Evolutionary conservation across 208 protist species (phyloP).

Genomic region (Trypanosoma scelopori): DNA sequence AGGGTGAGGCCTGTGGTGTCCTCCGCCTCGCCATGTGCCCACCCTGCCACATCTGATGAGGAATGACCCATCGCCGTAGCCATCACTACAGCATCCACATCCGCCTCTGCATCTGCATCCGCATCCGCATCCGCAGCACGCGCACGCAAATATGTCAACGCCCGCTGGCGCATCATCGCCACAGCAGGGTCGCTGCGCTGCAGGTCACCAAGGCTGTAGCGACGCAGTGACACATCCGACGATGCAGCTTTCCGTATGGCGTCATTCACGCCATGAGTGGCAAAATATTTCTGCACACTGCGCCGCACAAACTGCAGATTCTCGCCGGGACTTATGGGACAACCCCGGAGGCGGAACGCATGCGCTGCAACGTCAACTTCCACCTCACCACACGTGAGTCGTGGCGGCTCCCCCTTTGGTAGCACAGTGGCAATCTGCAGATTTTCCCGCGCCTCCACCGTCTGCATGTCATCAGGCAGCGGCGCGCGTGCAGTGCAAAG

Average conservation of each 20-base stretch:
- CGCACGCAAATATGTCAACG: constrained; percentile 19
- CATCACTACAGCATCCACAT: background rate
- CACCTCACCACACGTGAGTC: constrained; percentile 47
- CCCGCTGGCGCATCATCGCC: constrained; percentile 39
- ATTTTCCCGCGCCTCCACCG: constrained; percentile 11
- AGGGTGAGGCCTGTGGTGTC: background rate
- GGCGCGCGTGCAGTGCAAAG: constrained; percentile 25
- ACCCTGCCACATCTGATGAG: background rate
- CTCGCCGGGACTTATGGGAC: constrained; percentile 27
- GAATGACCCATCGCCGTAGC: constrained; percentile 3
- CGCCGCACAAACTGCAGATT: constrained; percentile 55
- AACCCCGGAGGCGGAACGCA: constrained; percentile 15
- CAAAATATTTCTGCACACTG: constrained; percentile 54
- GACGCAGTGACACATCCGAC: constrained; percentile 21
- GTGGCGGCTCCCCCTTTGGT: constrained; percentile 32
- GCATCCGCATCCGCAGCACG: background rate
- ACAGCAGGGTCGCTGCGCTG: constrained; percentile 47
- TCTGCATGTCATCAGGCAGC: constrained; percentile 8
- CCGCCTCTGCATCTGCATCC: background rate
- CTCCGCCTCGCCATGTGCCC: background rate
- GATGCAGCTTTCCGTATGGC: constrained; percentile 37
- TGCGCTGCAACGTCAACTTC: constrained; percentile 49
- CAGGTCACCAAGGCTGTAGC: constrained; percentile 42
- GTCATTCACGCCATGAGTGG: constrained; percentile 54
- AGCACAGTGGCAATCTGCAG: constrained; percentile 29